A percentile compares a stretch with the other conserved stretches of the same genome.
phyloP scores from a whole-genome alignment of 2,329 filamentous ascomycete species.

The Coleophoma crateriformis region DNA sequence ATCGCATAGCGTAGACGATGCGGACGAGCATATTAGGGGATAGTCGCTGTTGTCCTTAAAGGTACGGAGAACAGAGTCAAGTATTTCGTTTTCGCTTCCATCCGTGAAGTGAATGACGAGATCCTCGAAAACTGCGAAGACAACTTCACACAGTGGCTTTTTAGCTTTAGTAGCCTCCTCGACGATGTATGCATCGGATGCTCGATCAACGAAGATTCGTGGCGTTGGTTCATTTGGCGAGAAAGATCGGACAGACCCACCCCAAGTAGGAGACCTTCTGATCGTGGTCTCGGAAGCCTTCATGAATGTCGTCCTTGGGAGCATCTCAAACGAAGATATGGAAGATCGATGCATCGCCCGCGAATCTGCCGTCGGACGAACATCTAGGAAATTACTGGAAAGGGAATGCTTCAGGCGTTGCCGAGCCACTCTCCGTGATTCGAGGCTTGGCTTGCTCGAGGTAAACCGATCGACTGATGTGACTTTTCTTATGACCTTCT shows the following conservation, averaged over 20 bases:
- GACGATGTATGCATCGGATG: constrained; percentile 28
- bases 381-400: constrained; percentile 10
- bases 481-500: constrained; percentile 7
- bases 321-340: constrained; percentile 8
- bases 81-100: constrained; percentile 32
- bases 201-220: constrained; percentile 31
- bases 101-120: constrained; percentile 49
- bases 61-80: constrained; percentile 41
- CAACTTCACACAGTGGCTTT: constrained; percentile 25
- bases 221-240: constrained; percentile 1
- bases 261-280: constrained; percentile 18
- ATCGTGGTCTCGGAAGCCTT: constrained; percentile 25
- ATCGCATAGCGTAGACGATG: not conserved
- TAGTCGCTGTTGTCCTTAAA: constrained; percentile 34
- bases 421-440: not conserved
- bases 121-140: constrained; percentile 50
- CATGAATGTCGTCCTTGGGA: constrained; percentile 22
- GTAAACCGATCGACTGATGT: constrained; percentile 14
- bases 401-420: constrained; percentile 7
- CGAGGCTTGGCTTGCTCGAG: constrained; percentile 4
- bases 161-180: constrained; percentile 5
- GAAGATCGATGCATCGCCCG: not conserved
- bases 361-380: not conserved
- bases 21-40: constrained; percentile 15
- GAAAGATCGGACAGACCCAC: constrained; percentile 2